Conservation (phyloP, 805 yeast genomes). For the Zygosaccharomyces gambellarensis region DNA sequence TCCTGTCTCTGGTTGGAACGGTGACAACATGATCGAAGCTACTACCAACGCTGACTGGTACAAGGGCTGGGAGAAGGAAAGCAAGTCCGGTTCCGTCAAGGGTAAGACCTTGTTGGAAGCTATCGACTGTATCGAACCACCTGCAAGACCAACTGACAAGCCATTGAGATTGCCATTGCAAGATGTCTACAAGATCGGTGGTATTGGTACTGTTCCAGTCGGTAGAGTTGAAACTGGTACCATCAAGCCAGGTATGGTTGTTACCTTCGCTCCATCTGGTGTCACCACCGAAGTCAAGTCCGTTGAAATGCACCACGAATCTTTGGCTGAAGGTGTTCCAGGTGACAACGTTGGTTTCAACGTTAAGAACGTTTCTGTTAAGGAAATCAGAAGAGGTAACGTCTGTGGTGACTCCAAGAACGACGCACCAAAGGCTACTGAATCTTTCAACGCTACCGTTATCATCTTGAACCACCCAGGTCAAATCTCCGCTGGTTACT, state of each 20-base stretch:
- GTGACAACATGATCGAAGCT: slow-evolving; percentile 88
- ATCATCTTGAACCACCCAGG: slow-evolving; percentile 89
- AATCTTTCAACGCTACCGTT: slow-evolving; percentile 80
- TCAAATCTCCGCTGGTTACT: slow-evolving; percentile 85
- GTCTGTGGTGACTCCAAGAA: slow-evolving; percentile 86
- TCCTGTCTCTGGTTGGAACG: slow-evolving; percentile 89
- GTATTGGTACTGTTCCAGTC: slow-evolving; percentile 88
- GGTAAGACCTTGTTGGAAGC: slow-evolving; percentile 85
- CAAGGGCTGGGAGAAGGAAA: slow-evolving; percentile 81
- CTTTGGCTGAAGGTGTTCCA: slow-evolving; percentile 72
- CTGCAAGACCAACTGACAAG: slow-evolving; percentile 76
- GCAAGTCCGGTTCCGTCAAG: slow-evolving; percentile 62
- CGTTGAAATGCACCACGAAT: slow-evolving; percentile 85
- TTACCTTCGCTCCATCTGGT: slow-evolving; percentile 85
- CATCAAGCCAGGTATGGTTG: slow-evolving; percentile 88
- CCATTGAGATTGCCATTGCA: slow-evolving; percentile 86
- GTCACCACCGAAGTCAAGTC: slow-evolving; percentile 87
- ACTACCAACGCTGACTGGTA: slow-evolving; percentile 81
- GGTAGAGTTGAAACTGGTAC: slow-evolving; percentile 93
- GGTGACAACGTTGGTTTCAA: slow-evolving; percentile 92
- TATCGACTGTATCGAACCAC: slow-evolving; percentile 77
- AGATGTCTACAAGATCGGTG: slow-evolving; percentile 92
- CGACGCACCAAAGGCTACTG: slow-evolving; percentile 79
- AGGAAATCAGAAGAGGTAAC: slow-evolving; percentile 91
- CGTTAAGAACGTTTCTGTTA: slow-evolving; percentile 84